Evolutionary conservation across 1,284 basidiomycete species (phyloP).

Genomic region (Ustilago lituana): DNA sequence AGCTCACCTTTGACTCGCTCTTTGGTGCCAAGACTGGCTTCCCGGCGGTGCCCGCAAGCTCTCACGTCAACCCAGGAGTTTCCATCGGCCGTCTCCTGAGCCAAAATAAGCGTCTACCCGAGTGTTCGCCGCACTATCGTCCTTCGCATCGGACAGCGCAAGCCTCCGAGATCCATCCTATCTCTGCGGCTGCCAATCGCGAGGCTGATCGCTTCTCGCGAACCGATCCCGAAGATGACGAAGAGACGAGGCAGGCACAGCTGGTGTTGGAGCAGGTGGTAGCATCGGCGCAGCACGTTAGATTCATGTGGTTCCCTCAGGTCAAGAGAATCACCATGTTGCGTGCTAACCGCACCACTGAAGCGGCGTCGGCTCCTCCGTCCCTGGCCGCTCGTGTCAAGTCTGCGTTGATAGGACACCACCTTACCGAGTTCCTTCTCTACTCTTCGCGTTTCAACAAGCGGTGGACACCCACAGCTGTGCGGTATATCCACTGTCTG

Average conservation of each 20-base stretch:
- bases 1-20: conserved; percentile 74
- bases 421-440: conserved; percentile 43
- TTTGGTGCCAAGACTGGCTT: conserved; percentile 69
- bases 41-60: conserved; percentile 18
- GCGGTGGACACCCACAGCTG: conserved; percentile 26
- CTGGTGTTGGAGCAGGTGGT: conserved; percentile 68
- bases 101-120: conserved; percentile 47
- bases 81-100: conserved; percentile 53
- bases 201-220: conserved; percentile 29
- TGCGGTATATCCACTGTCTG: conserved; percentile 45
- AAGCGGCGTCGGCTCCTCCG: conserved; percentile 62
- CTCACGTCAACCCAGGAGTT: conserved; percentile 22
- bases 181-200: conserved; percentile 15
- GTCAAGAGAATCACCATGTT: conserved; percentile 79
- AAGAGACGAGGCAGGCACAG: conserved; percentile 70
- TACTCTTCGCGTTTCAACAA: conserved; percentile 45
- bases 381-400: conserved; percentile 25
- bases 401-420: conserved; percentile 39
- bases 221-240: conserved; percentile 45
- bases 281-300: conserved; percentile 79
- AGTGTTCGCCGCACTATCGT: conserved; percentile 25
- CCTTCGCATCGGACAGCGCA: conserved; percentile 25
- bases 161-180: conserved; percentile 43
- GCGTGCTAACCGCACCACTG: conserved; percentile 78
- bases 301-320: conserved; percentile 95